Evolutionary conservation across 2,329 filamentous ascomycete species (phyloP).

Genomic region (Penicillium digitatum): DNA sequence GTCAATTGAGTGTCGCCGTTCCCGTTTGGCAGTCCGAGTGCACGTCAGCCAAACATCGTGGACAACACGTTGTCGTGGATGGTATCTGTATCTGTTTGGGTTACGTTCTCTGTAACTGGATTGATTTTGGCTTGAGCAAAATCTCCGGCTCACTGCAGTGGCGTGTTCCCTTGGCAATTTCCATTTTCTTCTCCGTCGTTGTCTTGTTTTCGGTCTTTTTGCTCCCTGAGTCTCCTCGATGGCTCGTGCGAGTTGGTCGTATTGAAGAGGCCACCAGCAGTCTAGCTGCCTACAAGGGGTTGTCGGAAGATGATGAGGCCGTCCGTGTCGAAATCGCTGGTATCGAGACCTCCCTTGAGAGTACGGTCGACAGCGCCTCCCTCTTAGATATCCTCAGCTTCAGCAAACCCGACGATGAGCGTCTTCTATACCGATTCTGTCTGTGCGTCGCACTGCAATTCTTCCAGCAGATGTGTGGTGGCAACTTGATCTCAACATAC

Average conservation of each 20-base stretch:
- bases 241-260: slow-evolving; percentile 34
- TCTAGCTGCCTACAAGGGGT: slow-evolving; percentile 39
- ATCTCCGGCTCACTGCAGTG: slow-evolving; percentile 18
- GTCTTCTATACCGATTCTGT: slow-evolving; percentile 21
- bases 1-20: slow-evolving; percentile 47
- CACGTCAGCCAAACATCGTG: slow-evolving; percentile 46
- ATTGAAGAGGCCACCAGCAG: slow-evolving; percentile 34
- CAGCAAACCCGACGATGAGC: slow-evolving; percentile 46
- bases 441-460: slow-evolving; percentile 19
- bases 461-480: slow-evolving; percentile 25
- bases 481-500: slow-evolving; percentile 22
- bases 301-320: slow-evolving; percentile 42
- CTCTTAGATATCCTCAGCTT: slow-evolving; percentile 53
- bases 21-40: slow-evolving; percentile 51
- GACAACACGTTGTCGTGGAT: slow-evolving; percentile 48
- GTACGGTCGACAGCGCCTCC: slow-evolving; percentile 40
- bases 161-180: slow-evolving; percentile 23
- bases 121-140: slow-evolving; percentile 33
- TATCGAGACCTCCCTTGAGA: slow-evolving; percentile 49
- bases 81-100: slow-evolving; percentile 43
- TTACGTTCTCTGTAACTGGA: slow-evolving; percentile 25
- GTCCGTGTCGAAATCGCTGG: slow-evolving; percentile 45
- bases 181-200: slow-evolving; percentile 24
- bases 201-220: slow-evolving; percentile 22
- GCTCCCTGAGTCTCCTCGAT: slow-evolving; percentile 24